Evolutionary conservation across 257 asterid species (phyloP), one percentile per base, ranked within the genome.

Genomic region (Prunella vulgaris): DNA sequence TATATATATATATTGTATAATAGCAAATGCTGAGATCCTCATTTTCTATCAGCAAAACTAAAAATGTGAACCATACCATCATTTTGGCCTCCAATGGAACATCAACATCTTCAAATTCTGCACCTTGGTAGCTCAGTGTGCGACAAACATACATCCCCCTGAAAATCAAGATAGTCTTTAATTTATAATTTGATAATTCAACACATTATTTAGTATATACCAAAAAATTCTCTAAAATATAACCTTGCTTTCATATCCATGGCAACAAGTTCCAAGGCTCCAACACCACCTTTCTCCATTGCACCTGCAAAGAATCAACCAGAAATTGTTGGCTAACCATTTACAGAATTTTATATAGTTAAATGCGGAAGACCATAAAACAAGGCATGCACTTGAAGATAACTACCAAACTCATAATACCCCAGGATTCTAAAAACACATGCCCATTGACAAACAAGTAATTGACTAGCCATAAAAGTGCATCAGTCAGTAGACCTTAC

Each of bases 101-200:
- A 78, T 94, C 97, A 82, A 94, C 97, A 68, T 84, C 96, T 85
- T 94, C 99, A 84, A 94, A 91, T 72, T 94, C 99, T 13, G 78
- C 96, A 62, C 95, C 99, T 84, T 87, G 84, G 84, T 91, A 94
- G 89, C 99, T 94, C 75, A 94, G 80, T 9, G 99, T 94, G 68
- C 97, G 99, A 79, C 99, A 94, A 73, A 94, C 95, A 81, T 94
- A 94, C 99, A 94, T 94, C 66, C 99, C 99, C 92, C 99, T 91
- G 76, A 62, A 85, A 69, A 32, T 65, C 68, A 70, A 76, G 40
- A 63, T 46, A 14, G 15, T 5, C 5, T 71, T 72, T 70, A 84
- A 60, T 74, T 52, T 18, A 69, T 56, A 67, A 70, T 54, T 60
- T 68, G 49, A 70, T 13, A 27, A 66, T 22, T 15, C 6, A 67